Evolutionary conservation across 345 rosid species (phyloP).

Genomic region (Citrus cavaleriei): DNA sequence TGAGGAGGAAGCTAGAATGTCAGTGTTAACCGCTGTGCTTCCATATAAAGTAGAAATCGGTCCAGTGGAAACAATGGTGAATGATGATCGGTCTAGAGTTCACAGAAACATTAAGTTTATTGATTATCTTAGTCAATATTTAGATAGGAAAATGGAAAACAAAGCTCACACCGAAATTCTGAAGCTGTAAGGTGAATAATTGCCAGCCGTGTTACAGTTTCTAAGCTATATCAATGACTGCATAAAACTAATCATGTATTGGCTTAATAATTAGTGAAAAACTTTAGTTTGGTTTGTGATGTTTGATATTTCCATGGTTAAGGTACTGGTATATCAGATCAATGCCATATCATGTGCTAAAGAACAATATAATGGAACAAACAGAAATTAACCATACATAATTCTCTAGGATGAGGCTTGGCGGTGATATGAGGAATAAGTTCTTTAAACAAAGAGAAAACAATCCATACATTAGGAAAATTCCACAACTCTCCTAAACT

Average conservation of each 20-base stretch:
- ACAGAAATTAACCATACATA: neutral
- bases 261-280: neutral
- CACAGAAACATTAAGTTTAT: constrained; percentile 1
- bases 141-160: neutral
- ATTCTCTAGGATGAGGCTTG: neutral
- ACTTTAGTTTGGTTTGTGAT: neutral
- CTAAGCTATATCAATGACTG: neutral
- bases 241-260: neutral
- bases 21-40: constrained; percentile 6
- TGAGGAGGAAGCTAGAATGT: constrained; percentile 12
- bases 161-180: constrained; percentile 7
- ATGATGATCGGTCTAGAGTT: neutral
- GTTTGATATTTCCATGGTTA: too few species aligned
- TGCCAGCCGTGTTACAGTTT: neutral
- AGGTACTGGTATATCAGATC: neutral
- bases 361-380: neutral
- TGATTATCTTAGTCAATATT: neutral
- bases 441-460: constrained; percentile 8
- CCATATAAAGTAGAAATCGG: constrained; percentile 3
- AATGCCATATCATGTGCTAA: neutral
- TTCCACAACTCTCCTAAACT: constrained; percentile 25
- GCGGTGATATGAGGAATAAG: neutral
- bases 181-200: neutral
- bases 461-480: constrained; percentile 27
- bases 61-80: constrained; percentile 9